phyloP scores from a whole-genome alignment of 768 basidiomycete species.

The Calvatia gigantea region DNA sequence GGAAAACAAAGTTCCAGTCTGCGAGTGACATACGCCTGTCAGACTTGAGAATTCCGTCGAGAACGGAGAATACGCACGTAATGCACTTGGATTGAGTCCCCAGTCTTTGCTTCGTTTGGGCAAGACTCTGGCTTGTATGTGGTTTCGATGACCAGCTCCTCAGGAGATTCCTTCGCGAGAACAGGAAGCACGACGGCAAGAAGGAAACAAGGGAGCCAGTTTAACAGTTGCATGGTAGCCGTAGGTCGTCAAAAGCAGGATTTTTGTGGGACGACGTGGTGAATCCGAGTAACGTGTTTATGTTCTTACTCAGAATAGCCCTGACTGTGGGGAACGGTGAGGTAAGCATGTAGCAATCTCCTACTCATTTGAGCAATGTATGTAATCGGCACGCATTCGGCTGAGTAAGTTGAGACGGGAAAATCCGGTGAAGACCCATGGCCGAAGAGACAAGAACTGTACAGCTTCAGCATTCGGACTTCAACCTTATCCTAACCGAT shows the following conservation, averaged over 20 bases:
- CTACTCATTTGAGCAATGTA: no score
- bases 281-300: not conserved
- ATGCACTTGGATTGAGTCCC: constrained; percentile 70
- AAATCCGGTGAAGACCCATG: not conserved
- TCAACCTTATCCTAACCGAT: constrained; percentile 30
- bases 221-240: constrained; percentile 48
- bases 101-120: constrained; percentile 47
- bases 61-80: constrained; percentile 45
- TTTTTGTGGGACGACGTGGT: not conserved
- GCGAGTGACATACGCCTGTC: constrained; percentile 1
- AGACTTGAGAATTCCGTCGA: not conserved
- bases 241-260: not conserved
- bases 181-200: constrained; percentile 39
- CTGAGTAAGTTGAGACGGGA: not conserved
- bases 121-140: constrained; percentile 60
- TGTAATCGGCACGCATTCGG: not conserved
- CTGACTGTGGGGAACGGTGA: not conserved
- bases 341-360: not conserved
- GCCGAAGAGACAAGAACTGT: constrained; percentile 26
- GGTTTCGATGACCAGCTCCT: constrained; percentile 58
- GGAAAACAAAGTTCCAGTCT: constrained; percentile 79
- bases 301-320: not conserved
- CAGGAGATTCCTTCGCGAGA: constrained; percentile 40
- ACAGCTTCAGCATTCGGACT: constrained; percentile 25
- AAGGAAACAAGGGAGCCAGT: constrained; percentile 42